Conservation (phyloP, 176 grass and related monocot genomes). For the Carex myosuroides region DNA sequence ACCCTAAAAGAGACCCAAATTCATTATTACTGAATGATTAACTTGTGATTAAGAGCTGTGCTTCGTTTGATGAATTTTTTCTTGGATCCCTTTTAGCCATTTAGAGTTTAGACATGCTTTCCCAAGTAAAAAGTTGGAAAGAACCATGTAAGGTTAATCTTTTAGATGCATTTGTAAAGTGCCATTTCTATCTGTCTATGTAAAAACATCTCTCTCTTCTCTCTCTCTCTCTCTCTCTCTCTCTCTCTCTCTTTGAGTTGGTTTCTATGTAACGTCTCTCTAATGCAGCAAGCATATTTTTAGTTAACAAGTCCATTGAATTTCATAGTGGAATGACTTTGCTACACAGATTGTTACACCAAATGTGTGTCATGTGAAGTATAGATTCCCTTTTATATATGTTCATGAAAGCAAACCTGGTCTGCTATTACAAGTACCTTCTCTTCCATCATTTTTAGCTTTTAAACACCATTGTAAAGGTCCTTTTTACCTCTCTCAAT, state of each 20-base stretch:
- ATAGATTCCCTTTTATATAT: not conserved
- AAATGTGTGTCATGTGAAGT: not conserved
- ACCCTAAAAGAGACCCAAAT: slow-evolving; percentile 36
- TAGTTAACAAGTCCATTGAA: not conserved
- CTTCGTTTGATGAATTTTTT: slow-evolving; percentile 1
- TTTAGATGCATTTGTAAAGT: slow-evolving; percentile 9
- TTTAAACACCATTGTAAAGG: slow-evolving; percentile 22
- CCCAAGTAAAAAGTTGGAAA: slow-evolving; percentile 21
- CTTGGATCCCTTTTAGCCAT: slow-evolving; percentile 19
- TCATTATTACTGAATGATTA: slow-evolving; percentile 25
- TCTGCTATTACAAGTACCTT: slow-evolving; percentile 15
- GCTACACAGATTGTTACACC: not conserved
- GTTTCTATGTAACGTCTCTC: not conserved
- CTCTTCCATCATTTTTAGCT: slow-evolving; percentile 23
- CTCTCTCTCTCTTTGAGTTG: not conserved
- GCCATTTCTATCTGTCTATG: not conserved
- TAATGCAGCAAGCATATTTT: not conserved
- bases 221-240: not conserved
- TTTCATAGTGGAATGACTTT: not conserved
- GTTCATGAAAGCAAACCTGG: slow-evolving; percentile 14
- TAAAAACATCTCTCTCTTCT: not conserved
- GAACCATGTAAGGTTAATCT: slow-evolving; percentile 16
- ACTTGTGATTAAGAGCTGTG: not conserved
- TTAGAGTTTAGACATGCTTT: slow-evolving; percentile 15
- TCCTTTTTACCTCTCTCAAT: slow-evolving; percentile 26